Conservation (phyloP, 2,329 filamentous ascomycete genomes). For the Phialophora macrospora region DNA sequence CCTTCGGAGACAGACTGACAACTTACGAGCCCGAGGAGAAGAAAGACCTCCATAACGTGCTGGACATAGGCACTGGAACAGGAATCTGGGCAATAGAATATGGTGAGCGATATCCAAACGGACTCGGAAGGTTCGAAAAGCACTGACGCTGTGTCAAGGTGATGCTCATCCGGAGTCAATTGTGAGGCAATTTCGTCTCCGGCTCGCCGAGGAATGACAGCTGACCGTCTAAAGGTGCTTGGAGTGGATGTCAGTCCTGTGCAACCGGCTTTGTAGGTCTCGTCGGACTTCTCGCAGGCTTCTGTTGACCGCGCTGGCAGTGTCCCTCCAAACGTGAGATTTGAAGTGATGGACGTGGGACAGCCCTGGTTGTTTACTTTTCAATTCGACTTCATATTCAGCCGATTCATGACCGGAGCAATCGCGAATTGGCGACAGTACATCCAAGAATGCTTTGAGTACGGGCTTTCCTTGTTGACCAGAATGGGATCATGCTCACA, state of each 20-base stretch:
- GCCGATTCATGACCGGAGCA: slow-evolving; percentile 61
- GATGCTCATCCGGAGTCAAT: slow-evolving; percentile 27
- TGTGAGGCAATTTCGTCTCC: slow-evolving; percentile 12
- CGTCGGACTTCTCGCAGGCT: slow-evolving; percentile 1
- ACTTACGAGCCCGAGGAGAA: slow-evolving; percentile 30
- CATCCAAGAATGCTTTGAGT: slow-evolving; percentile 36
- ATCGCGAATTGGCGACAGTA: slow-evolving; percentile 59
- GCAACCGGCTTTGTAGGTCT: slow-evolving; percentile 25
- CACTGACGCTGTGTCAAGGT: slow-evolving; percentile 11
- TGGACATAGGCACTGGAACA: slow-evolving; percentile 47
- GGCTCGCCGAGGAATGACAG: slow-evolving; percentile 8
- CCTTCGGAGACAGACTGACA: slow-evolving; percentile 42
- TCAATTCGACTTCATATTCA: slow-evolving; percentile 66
- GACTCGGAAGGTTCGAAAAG: background rate
- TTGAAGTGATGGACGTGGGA: slow-evolving; percentile 64
- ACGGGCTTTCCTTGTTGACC: background rate
- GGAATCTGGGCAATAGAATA: slow-evolving; percentile 48
- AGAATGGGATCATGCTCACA: background rate
- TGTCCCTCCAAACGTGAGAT: slow-evolving; percentile 62
- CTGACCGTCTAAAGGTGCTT: slow-evolving; percentile 21
- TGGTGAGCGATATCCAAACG: slow-evolving; percentile 4
- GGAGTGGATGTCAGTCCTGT: slow-evolving; percentile 29
- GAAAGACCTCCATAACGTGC: slow-evolving; percentile 39
- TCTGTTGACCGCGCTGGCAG: slow-evolving; percentile 7
- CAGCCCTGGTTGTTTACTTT: slow-evolving; percentile 61